These are phyloP conservation scores for Dactylellina cionopaga DNA, from an alignment of 2,329 filamentous ascomycete species.

Conservation along the genomic window DNA sequence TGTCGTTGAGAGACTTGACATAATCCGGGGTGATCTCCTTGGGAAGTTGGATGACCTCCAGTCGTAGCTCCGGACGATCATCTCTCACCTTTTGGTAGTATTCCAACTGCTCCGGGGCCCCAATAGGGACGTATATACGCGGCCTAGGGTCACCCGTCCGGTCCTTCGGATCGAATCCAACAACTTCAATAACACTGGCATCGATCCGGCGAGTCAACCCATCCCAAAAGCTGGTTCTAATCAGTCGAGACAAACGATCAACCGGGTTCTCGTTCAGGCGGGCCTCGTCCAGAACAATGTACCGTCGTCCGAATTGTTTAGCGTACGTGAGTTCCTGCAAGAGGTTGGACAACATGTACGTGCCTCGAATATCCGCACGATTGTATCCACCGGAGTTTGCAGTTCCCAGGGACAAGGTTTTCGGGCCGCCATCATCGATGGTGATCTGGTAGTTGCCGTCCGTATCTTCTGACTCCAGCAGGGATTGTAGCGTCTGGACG, in stretches of 20 bases:
- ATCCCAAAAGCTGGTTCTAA: constrained; percentile 91
- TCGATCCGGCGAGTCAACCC: constrained; percentile 90
- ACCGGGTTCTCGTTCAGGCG: constrained; percentile 96
- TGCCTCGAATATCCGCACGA: constrained; percentile 89
- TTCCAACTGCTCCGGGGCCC: constrained; percentile 84
- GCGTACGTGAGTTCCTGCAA: constrained; percentile 93
- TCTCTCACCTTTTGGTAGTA: constrained; percentile 86
- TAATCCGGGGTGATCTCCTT: constrained; percentile 81
- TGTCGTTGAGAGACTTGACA: constrained; percentile 74
- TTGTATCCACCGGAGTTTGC: constrained; percentile 86
- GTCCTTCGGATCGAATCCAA: constrained; percentile 90
- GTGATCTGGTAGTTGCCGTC: constrained; percentile 97
- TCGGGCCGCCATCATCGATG: constrained; percentile 93
- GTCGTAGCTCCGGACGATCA: constrained; percentile 80
- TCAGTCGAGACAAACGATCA: constrained; percentile 82
- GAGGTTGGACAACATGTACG: constrained; percentile 96
- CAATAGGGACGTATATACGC: constrained; percentile 87
- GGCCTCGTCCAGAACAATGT: constrained; percentile 89
- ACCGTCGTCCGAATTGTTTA: constrained; percentile 86
- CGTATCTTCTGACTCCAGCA: constrained; percentile 88
- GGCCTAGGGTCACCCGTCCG: constrained; percentile 91
- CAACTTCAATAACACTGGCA: constrained; percentile 83
- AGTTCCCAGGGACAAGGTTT: constrained; percentile 85
- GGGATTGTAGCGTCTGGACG: constrained; percentile 79
- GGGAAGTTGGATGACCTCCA: constrained; percentile 85